phyloP scores from a whole-genome alignment of 441 rosid genomes.

The Corymbia citriodora region DNA sequence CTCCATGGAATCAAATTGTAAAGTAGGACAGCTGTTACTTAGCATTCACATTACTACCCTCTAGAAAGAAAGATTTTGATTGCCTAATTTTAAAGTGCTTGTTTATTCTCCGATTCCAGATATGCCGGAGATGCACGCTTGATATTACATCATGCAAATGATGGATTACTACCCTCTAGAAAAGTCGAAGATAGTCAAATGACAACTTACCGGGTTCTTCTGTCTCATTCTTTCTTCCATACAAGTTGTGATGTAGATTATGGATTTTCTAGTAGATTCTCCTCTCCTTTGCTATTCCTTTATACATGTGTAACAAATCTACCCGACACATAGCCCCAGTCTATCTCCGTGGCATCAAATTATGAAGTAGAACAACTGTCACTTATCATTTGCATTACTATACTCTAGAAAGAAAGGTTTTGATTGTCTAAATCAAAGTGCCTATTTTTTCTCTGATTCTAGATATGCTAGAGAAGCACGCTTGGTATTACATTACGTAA shows the following conservation, averaged over 20 bases:
- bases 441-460: background rate
- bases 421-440: background rate
- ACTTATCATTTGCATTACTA: fast-evolving
- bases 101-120: constrained; percentile 9
- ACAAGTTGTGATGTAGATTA: background rate
- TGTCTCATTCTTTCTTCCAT: background rate
- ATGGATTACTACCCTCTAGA: too few relatives aligned
- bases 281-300: background rate
- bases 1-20: background rate
- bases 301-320: background rate
- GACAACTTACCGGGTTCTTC: fast-evolving
- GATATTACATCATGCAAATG: constrained; percentile 42
- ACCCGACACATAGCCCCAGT: fast-evolving
- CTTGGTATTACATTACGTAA: constrained; percentile 50
- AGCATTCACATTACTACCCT: background rate
- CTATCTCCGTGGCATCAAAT: background rate
- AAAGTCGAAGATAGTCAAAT: fast-evolving
- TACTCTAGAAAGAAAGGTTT: background rate
- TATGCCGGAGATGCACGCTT: constrained; percentile 53
- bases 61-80: background rate
- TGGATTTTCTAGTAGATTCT: background rate
- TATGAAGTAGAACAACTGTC: background rate
- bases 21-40: background rate
- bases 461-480: constrained; percentile 52
- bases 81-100: background rate